Base-by-base conservation (phyloP, 305 asterid genomes). In the Rubia peregrina region DNA sequence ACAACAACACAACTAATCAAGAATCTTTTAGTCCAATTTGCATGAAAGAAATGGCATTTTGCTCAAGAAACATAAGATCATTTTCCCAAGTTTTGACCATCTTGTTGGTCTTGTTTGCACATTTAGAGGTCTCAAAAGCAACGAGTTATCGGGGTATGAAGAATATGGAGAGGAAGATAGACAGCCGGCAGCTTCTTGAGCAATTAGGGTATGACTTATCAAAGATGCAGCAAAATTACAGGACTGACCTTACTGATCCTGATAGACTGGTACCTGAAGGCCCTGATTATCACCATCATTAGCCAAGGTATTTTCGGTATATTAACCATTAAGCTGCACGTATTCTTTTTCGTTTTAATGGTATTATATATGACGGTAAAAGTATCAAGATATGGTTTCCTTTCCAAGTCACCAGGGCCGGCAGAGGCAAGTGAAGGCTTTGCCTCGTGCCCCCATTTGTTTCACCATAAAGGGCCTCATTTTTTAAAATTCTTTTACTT, bases 261-360 rank as follows among this genome's bases (percentile, higher is more conserved):
- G 80, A 73, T 40, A 82, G 82, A 78, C 68, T 65, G 67, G 84
- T 79, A 5, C 94, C 91, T 0, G 78, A 79, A 24, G 94, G 94
- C 38, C 94, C 94, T 0, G 86, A 86, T 82, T 85, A 87, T 66
- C 83, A 79, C 59, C 83, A 82, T 51, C 79, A 82, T 67, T 71
- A 76, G 63, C 70, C 42, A 70, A 69, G 64, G 72, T 55, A 69
- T 44, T 44, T 26, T 26, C 30, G 30, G 30, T 26, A 26, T 1
- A 26, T 26, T 26, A 26, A 26, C 30, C 30, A 0, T 26, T 26
- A 1, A 26, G 30, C 2, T 26, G 30, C 30, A 26, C 30, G 30
- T 26, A 26, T 26, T 26, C 30, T 26, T 26, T 26, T 26, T 26
- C 30, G 30, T 26, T 26, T 26, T 26, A 26, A 26, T 26, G 2